Conservation (phyloP, 164 flowering plant species). For the Chimonanthus praecox region DNA sequence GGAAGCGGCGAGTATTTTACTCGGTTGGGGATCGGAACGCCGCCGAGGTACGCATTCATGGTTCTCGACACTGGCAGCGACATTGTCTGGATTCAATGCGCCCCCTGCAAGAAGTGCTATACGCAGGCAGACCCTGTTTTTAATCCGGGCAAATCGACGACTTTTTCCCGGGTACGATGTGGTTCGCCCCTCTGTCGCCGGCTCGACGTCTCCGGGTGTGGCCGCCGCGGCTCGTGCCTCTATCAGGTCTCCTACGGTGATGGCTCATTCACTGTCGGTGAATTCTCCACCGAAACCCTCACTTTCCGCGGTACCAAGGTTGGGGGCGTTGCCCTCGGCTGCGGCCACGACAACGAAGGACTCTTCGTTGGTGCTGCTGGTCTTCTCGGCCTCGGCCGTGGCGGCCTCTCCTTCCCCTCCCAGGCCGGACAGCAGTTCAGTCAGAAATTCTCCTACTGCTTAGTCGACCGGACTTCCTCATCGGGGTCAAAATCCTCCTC, state of each 20-base stretch:
- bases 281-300: conserved; percentile 76
- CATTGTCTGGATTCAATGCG: conserved; percentile 87
- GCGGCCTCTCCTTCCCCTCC: conserved; percentile 63
- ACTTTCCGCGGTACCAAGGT: conserved; percentile 60
- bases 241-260: conserved; percentile 95
- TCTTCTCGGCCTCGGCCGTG: conserved; percentile 80
- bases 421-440: conserved; percentile 64
- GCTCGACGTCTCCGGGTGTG: conserved; percentile 70
- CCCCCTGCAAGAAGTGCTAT: conserved; percentile 84
- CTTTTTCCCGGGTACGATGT: conserved; percentile 46
- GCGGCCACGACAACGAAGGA: conserved; percentile 96
- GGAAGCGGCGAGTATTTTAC: conserved; percentile 98
- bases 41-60: conserved; percentile 62
- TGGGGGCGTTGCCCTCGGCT: conserved; percentile 61
- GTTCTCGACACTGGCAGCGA: conserved; percentile 96
- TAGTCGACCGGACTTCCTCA: conserved; percentile 61
- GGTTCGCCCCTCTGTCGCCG: conserved; percentile 50
- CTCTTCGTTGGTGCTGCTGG: conserved; percentile 94
- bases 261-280: conserved; percentile 88
- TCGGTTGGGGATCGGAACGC: conserved; percentile 82
- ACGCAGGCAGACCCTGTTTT: conserved; percentile 77
- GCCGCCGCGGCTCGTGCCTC: conserved; percentile 35
- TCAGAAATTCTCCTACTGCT: conserved; percentile 79
- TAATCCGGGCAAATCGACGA: conserved; percentile 56
- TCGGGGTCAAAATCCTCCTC: conserved; percentile 32